Base-by-base conservation (phyloP, 1,284 basidiomycete genomes). In the Naganishia sp. region DNA sequence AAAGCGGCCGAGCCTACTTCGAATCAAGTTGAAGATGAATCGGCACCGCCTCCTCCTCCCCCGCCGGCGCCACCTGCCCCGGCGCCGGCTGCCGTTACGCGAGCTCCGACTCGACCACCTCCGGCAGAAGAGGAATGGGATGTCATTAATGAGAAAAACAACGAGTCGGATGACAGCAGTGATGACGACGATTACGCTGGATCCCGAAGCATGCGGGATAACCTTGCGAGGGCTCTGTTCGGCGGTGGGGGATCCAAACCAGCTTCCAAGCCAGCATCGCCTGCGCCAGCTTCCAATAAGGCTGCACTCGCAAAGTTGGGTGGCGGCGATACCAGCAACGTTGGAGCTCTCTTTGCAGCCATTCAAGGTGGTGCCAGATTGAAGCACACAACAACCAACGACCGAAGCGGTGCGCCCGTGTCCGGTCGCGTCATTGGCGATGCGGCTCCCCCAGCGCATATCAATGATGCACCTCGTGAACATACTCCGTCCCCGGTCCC, bases 61-160 rank as follows among this genome's bases (percentile, higher is more conserved):
- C 74, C 76, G 3, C 72, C 78, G 15, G 73, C 79, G 39, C 72
- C 77, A 2, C 74, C 77, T n/a, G 70, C 76, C 1, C 71, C 78
- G 1, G 55, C 54, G 70, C 82, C 80, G 63, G 80, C 84, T 9
- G 16, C 67, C 52, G 56, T 65, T 16, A 64, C 33, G 67, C 69
- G 69, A 44, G 71, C 65, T 45, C 66, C 60, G 46, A 10, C 74
- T 72, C 60, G 54, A 39, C 42, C 59, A 0, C 88, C 86, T 0
- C 84, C 88, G 21, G 86, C 86, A 28, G 88, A 83, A 31, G 83
- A 90, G 25, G 92, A 93, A 67, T 95, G 93, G 93, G 92, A 90
- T 66, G 88, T 88, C 18, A 82, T 89, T 50, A 82, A 86, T 70
- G 91, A 94, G 78, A 87, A 87, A 66, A 85, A 87, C 6, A 84